A percentile compares a stretch with the other conserved stretches of the same genome.
phyloP scores from a whole-genome alignment of 108 stramenopile species.

The Nitzschia putrida region DNA sequence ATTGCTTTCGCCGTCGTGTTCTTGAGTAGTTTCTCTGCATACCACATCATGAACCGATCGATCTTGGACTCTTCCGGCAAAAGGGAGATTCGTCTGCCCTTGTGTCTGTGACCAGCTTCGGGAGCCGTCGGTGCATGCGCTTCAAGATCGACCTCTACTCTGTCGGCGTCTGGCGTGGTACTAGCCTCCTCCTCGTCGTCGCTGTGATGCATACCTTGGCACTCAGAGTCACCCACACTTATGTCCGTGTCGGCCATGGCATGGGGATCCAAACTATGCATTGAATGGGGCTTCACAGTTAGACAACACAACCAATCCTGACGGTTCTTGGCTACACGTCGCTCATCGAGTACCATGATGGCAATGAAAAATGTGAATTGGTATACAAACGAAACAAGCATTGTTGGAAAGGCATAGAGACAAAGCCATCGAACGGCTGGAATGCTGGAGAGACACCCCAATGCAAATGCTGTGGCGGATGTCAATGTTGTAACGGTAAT shows the following conservation, averaged over 20 bases:
- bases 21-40: slow-evolving; percentile 7
- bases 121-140: no score
- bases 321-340: no score
- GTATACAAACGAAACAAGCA: slow-evolving; percentile 9
- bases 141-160: neutral
- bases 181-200: neutral
- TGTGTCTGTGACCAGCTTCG: no score
- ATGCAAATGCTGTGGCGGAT: neutral
- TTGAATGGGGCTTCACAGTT: slow-evolving; percentile 17
- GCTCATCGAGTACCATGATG: no score
- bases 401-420: neutral
- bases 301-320: neutral
- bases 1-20: slow-evolving; percentile 15
- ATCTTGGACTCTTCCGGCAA: neutral
- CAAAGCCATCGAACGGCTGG: neutral
- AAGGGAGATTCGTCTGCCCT: no score
- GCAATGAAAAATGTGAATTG: slow-evolving; percentile 36
- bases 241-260: no score
- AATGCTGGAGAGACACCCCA: slow-evolving; percentile 5
- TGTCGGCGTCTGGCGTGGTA: neutral
- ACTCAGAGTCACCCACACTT: neutral
- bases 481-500: slow-evolving; percentile 15
- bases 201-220: neutral
- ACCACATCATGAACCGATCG: slow-evolving; percentile 31
- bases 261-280: neutral